Evolutionary conservation across 352 stramenopile species (phyloP), one percentile per base, ranked within the genome.

Genomic region (Pythium phragmitis): DNA sequence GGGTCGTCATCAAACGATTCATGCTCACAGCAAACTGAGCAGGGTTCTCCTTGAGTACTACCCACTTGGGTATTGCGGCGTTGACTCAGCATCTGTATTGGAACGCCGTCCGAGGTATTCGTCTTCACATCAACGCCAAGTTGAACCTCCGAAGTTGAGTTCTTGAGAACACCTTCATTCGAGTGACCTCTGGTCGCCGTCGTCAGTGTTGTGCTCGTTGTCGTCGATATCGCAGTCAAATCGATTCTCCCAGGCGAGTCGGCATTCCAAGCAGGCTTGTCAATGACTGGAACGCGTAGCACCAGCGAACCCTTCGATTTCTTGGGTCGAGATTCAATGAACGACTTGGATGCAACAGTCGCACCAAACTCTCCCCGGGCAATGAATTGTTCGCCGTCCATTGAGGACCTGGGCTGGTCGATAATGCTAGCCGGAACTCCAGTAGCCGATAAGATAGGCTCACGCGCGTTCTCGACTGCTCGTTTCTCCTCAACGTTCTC

Each of bases 1-100:
- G 79, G 80, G 58, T 97, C 91, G 42, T 93, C 83, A n/a, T 95
- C 88, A 54, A 82, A 91, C 4, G 82, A 90, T 54, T 96, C 85
- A 36, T 76, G 74, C 39, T 95, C 84, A 6, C 76, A 72, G 65
- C 91, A 97, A 55, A 97, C 67, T 0, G 83, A 74, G 63, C 91
- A 97, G 34, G 68, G 63, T 2, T 72, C 69, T 30, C 60, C 66
- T 63, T 67, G 62, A 16, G 21, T 64, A 23, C 16, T 51, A 16
- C 26, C 14, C 7, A 33, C 2, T 19, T 19, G 51, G 28, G 23
- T 34, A 56, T 36, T 60, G 34, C 30, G 58, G 8, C 19, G 50
- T 26, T 67, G 47, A 13, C 28, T 52, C 7, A 30, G 49, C 50
- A 14, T 5, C n/a, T 53, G 53, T n/a, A 39, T 14, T 39, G 50